Evolutionary conservation across 2,329 filamentous ascomycete species (phyloP).

Genomic region (Colletotrichum trifolii): DNA sequence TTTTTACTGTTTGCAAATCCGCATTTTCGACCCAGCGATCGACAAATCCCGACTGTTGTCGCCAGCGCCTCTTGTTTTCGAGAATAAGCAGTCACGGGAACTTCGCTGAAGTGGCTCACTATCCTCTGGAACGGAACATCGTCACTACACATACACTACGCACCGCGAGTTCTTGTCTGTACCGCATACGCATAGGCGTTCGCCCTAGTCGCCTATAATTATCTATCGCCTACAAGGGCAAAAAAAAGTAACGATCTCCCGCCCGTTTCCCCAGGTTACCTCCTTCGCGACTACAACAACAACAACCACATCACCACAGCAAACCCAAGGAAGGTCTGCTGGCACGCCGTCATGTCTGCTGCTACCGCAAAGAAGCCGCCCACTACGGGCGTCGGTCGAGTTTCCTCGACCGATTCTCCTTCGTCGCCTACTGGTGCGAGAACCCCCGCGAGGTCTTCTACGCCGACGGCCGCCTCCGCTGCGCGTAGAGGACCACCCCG

Average conservation of each 20-base stretch:
- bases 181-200: slow-evolving; percentile 4
- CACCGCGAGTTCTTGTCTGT: background rate
- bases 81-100: slow-evolving; percentile 27
- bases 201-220: slow-evolving; percentile 10
- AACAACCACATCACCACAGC: slow-evolving; percentile 47
- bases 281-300: slow-evolving; percentile 22
- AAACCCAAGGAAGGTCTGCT: slow-evolving; percentile 18
- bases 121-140: slow-evolving; percentile 32
- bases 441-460: slow-evolving; percentile 57
- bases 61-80: slow-evolving; percentile 30
- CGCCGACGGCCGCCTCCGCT: slow-evolving; percentile 57
- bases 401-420: slow-evolving; percentile 52
- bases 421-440: slow-evolving; percentile 41
- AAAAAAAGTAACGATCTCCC: slow-evolving; percentile 21
- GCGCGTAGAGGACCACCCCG: slow-evolving; percentile 74
- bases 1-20: slow-evolving; percentile 1
- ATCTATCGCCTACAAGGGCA: background rate
- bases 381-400: slow-evolving; percentile 58
- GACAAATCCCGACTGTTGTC: slow-evolving; percentile 21
- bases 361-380: slow-evolving; percentile 65
- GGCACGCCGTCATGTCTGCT: slow-evolving; percentile 57
- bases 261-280: slow-evolving; percentile 32
- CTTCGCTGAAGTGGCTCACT: slow-evolving; percentile 24
- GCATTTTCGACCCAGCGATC: slow-evolving; percentile 30
- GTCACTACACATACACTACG: slow-evolving; percentile 22